Base-by-base conservation (phyloP, 2,329 filamentous ascomycete genomes). In the Pseudogymnoascus sp. region DNA sequence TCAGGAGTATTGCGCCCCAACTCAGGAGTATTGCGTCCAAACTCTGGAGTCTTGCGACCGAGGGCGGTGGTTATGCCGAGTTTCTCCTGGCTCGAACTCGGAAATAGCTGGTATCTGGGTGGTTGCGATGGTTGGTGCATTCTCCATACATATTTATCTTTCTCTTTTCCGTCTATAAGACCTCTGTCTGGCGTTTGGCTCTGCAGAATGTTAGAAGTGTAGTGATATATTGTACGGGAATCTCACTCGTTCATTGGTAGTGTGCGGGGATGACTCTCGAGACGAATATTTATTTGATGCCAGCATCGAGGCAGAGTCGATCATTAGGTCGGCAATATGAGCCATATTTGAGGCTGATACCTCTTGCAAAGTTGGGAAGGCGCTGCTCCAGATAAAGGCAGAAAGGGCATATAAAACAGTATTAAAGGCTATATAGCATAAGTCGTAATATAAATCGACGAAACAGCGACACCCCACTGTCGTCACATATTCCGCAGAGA, bases 21-120 rank as follows among this genome's bases (percentile, higher is more conserved):
- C 5, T 25, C 22, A 25, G 22, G 22, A 25, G 22, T 25, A 25
- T 25, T 25, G 22, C 22, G 81, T 66, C 83, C 81, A 16, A 77
- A 38, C 18, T 58, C 57, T n/a, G 33, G 33, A 16, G 33, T 58
- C 57, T 39, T 58, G 35, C 35, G 33, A 5, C 35, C 57, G 8
- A 16, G 57, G 9, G 72, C 22, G 70, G 71, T 61, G 71, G 74
- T 50, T 76, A 71, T 64, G 18, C 65, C 64, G 18, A 66, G 58
- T 63, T 70, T 73, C 12, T 72, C 68, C 67, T 78, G 79, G 65
- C 75, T 81, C 63, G 82, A 76, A 68, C 75, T 79, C 63, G 83
- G 80, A 66, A 86, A 86, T 39, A 86, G 75, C 69, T 86, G 83
- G 65, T 86, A 86, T 73, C 82, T 86, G 62, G 79, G 78, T 6